These are phyloP conservation scores for Candida tropicalis DNA, from an alignment of 1,139 yeast genomes.

Conservation along the genomic window DNA sequence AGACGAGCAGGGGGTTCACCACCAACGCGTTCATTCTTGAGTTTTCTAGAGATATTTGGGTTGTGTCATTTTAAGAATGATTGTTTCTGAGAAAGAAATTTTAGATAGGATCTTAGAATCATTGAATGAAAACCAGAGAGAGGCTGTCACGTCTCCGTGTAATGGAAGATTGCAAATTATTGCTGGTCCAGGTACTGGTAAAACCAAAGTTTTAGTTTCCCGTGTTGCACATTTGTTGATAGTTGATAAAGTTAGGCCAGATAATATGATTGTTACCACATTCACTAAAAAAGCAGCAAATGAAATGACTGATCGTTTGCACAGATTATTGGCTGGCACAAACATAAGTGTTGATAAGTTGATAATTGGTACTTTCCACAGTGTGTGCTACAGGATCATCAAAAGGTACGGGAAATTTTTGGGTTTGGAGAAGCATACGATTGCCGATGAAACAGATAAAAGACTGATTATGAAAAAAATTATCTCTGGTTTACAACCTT, in stretches of 20 bases:
- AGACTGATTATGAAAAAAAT: constrained; percentile 49
- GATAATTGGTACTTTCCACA: constrained; percentile 84
- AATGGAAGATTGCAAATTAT: constrained; percentile 67
- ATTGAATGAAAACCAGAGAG: constrained; percentile 59
- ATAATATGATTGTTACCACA: constrained; percentile 76
- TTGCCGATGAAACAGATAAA: constrained; percentile 72
- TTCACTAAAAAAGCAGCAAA: constrained; percentile 89
- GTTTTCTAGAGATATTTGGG: neutral
- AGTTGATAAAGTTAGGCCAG: constrained; percentile 54
- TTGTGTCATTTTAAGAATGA: neutral
- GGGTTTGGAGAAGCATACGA: constrained; percentile 51
- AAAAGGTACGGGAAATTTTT: constrained; percentile 55
- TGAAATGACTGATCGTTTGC: constrained; percentile 72
- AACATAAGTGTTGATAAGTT: constrained; percentile 44
- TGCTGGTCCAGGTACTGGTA: constrained; percentile 93
- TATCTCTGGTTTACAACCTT: constrained; percentile 34
- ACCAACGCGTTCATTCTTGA: neutral
- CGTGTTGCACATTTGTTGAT: constrained; percentile 73
- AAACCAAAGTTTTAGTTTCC: constrained; percentile 78
- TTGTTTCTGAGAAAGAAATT: neutral
- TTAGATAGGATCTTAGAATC: constrained; percentile 9
- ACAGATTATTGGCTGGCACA: constrained; percentile 36
- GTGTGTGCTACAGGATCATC: constrained; percentile 68
- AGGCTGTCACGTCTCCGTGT: constrained; percentile 62
- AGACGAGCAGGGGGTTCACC: too few relatives aligned